Evolutionary conservation across 2,329 filamentous ascomycete species (phyloP), one percentile per base, ranked within the genome.

Genomic region (Arthroderma sp.): DNA sequence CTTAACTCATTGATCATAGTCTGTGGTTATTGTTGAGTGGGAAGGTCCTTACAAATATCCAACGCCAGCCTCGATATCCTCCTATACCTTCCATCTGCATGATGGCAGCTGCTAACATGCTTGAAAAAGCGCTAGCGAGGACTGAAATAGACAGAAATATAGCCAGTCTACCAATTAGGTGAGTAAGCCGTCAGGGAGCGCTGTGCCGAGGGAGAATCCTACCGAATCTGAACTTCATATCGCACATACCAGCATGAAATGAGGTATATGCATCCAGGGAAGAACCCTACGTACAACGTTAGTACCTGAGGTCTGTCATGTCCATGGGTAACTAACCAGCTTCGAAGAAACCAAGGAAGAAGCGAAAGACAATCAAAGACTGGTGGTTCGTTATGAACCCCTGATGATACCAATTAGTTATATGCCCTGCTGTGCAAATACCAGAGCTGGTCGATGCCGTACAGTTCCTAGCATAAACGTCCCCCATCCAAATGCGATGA

Each of bases 161-260:
- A 29, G 47, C 47, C 11, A 49, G 32, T 39, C 47, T 49, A 41
- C 6, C 29, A 29, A 22, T 22, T 22, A 22, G 32, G 11, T 9
- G 11, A 34, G 11, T 34, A 34, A 9, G 9, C 32, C 9, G 32
- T 34, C 3, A 34, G 15, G 15, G 15, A 22, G 15, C 15, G 11
- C 5, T 27, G 33, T n/a, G 9, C 4, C 7, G 29, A 10, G 15
- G 27, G 36, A 27, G 73, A 59, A 0, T 78, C 77, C 55, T 82
- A 83, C 41, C 81, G 70, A 58, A 80, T 81, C 42, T 81, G 80
- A 11, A 85, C 70, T 61, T 85, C 80, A 52, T 76, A 81, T 69
- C 66, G 59, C 6, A 62, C 59, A 45, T 70, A 68, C 65, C 65
- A 68, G 3, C 63, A 67, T 9, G 57, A 60, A 6, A 69, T 55